Conservation (phyloP, 1,139 yeast species). For the Torulaspora pretoriensis region DNA sequence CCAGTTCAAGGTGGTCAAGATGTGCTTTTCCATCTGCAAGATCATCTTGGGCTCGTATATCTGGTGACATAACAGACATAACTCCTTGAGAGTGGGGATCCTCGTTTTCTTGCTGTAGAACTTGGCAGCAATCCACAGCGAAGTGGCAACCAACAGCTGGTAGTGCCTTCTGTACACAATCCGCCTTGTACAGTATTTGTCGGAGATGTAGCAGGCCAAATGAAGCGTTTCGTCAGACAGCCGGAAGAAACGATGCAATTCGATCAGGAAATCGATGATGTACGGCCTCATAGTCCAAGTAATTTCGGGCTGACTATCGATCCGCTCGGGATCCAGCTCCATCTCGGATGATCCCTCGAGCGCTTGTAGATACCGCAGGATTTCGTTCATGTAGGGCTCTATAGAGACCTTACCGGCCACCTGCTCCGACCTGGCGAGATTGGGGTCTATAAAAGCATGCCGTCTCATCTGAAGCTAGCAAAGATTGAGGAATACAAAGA, state of each 20-base stretch:
- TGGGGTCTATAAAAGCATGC: conserved; percentile 16
- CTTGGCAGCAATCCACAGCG: conserved; percentile 93
- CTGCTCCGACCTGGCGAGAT: conserved; percentile 16
- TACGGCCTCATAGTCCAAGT: conserved; percentile 92
- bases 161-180: conserved; percentile 90
- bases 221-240: conserved; percentile 75
- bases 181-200: conserved; percentile 85
- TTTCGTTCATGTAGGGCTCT: conserved; percentile 18
- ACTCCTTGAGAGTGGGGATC: conserved; percentile 77
- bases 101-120: conserved; percentile 82
- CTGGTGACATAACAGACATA: conserved; percentile 73
- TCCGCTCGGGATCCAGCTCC: conserved; percentile 45
- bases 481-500: background rate
- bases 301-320: conserved; percentile 86
- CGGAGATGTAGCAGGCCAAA: conserved; percentile 75
- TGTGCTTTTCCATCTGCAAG: conserved; percentile 91
- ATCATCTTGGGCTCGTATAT: conserved; percentile 89
- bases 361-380: conserved; percentile 17
- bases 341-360: conserved; percentile 13
- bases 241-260: conserved; percentile 69
- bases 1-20: conserved; percentile 83
- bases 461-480: conserved; percentile 9
- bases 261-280: conserved; percentile 75
- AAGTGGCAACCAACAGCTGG: conserved; percentile 88
- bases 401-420: conserved; percentile 15